These are phyloP conservation scores for Cylindrotheca fusiformis DNA, from an alignment of 108 stramenopile genomes.

Conservation along the genomic window DNA sequence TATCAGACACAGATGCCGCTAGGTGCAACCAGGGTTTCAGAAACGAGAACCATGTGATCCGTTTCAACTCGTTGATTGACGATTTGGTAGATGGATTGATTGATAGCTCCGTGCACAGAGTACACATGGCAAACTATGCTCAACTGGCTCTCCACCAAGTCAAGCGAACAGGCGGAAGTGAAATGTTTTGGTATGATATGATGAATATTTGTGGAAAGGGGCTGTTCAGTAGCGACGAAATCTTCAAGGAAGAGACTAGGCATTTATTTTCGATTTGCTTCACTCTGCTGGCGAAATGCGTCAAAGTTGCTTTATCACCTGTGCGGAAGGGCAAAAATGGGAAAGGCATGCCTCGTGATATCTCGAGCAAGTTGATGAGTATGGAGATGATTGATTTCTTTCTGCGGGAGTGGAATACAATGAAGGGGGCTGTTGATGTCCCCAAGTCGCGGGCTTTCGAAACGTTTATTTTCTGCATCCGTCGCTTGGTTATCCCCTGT, in stretches of 20 bases:
- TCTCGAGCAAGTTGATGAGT: constrained; percentile 78
- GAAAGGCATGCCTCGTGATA: constrained; percentile 65
- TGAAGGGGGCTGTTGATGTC: constrained; percentile 14
- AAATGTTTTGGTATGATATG: constrained; percentile 91
- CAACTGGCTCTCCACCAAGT: constrained; percentile 86
- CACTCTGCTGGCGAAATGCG: constrained; percentile 65
- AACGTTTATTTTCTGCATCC: constrained; percentile 73
- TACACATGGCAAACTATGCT: constrained; percentile 67
- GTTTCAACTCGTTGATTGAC: constrained; percentile 28
- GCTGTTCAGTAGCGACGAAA: constrained; percentile 55
- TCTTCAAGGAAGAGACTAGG: constrained; percentile 24
- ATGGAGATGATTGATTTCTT: constrained; percentile 73
- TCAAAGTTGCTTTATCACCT: constrained; percentile 70
- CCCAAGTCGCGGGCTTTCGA: constrained; percentile 27
- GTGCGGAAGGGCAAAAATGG: constrained; percentile 44
- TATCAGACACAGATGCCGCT: constrained; percentile 8
- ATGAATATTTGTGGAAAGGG: constrained; percentile 68
- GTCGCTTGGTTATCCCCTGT: constrained; percentile 84
- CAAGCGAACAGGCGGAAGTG: constrained; percentile 80
- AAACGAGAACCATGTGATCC: background rate
- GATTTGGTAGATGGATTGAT: constrained; percentile 30
- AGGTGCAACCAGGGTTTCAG: background rate
- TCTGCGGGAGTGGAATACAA: constrained; percentile 45
- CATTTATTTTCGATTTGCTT: constrained; percentile 60
- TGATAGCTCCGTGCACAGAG: constrained; percentile 56